Conservation (phyloP, 2,329 filamentous ascomycete species). For the Penicillium sp. region DNA sequence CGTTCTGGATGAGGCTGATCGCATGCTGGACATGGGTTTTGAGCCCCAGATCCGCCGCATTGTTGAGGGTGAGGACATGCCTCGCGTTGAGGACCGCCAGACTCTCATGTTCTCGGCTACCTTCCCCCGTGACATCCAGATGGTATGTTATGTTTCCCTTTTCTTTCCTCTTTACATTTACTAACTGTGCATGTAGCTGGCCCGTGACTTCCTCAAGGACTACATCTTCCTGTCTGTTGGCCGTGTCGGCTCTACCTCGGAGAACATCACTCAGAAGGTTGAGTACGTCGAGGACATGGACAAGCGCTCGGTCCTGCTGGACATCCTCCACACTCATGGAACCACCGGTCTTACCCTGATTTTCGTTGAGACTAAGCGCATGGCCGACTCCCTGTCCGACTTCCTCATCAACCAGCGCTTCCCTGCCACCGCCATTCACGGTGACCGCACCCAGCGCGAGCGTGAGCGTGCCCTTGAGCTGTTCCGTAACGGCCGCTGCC, state of each 20-base stretch:
- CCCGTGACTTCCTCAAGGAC: constrained; percentile 96
- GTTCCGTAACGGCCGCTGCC: constrained; percentile 93
- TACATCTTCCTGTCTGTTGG: constrained; percentile 99
- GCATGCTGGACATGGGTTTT: constrained; percentile 99
- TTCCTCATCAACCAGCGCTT: constrained; percentile 99
- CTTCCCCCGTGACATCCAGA: constrained; percentile 98
- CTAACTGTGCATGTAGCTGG: constrained; percentile 49
- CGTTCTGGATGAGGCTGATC: constrained; percentile 97
- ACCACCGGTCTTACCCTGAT: constrained; percentile 86
- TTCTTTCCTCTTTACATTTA: too few species aligned
- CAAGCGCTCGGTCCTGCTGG: constrained; percentile 95
- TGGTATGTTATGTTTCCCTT: constrained; percentile 42
- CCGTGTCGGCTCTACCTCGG: constrained; percentile 97
- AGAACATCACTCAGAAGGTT: constrained; percentile 99
- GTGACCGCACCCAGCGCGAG: constrained; percentile 96
- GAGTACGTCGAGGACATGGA: constrained; percentile 96
- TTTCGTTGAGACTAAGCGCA: constrained; percentile 99
- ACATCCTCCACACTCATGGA: constrained; percentile 88
- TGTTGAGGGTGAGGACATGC: constrained; percentile 98
- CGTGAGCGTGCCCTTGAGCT: constrained; percentile 96
- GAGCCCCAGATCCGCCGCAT: constrained; percentile 99
- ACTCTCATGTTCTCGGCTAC: constrained; percentile 99
- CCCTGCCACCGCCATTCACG: constrained; percentile 96
- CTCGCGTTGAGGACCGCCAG: constrained; percentile 73
- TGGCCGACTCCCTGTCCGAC: constrained; percentile 96